phyloP scores from a whole-genome alignment of 768 basidiomycete genomes.

The Kwoniella dendrophila region DNA sequence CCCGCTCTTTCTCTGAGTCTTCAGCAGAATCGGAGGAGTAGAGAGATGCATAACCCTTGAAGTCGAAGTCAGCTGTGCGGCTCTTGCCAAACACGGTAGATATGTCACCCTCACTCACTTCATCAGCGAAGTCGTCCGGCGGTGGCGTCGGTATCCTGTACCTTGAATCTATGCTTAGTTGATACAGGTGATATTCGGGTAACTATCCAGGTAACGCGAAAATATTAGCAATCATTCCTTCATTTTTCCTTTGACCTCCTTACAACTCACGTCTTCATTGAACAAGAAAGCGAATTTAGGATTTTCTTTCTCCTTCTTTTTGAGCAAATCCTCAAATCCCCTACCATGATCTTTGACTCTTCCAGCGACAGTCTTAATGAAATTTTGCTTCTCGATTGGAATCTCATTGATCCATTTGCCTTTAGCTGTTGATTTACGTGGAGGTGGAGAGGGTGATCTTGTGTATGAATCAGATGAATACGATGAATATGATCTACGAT shows the following conservation, averaged over 20 bases:
- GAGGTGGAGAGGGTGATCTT: slow-evolving; percentile 57
- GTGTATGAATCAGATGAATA: slow-evolving; percentile 50
- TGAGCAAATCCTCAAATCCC: slow-evolving; percentile 73
- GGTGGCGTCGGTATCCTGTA: slow-evolving; percentile 57
- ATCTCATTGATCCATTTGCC: slow-evolving; percentile 41
- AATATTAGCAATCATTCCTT: neutral
- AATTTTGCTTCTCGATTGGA: slow-evolving; percentile 75
- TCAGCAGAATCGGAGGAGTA: slow-evolving; percentile 85
- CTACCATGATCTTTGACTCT: slow-evolving; percentile 79
- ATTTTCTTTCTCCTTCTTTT: slow-evolving; percentile 76
- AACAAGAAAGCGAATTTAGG: slow-evolving; percentile 77
- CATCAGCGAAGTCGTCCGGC: slow-evolving; percentile 55
- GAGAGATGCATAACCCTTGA: slow-evolving; percentile 54
- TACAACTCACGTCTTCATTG: slow-evolving; percentile 54
- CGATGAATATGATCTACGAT: slow-evolving; percentile 10
- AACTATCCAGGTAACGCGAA: slow-evolving; percentile 54
- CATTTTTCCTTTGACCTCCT: neutral
- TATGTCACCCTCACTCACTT: slow-evolving; percentile 43
- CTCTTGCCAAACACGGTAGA: neutral
- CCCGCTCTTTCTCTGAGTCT: slow-evolving; percentile 83
- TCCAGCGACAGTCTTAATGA: slow-evolving; percentile 81
- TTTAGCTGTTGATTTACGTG: slow-evolving; percentile 26
- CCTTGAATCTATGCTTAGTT: slow-evolving; percentile 52
- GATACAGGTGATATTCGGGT: slow-evolving; percentile 58
- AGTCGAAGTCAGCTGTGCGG: neutral